Base-by-base conservation (phyloP, 495 filamentous ascomycete species). In the Penicillium alfredii region DNA sequence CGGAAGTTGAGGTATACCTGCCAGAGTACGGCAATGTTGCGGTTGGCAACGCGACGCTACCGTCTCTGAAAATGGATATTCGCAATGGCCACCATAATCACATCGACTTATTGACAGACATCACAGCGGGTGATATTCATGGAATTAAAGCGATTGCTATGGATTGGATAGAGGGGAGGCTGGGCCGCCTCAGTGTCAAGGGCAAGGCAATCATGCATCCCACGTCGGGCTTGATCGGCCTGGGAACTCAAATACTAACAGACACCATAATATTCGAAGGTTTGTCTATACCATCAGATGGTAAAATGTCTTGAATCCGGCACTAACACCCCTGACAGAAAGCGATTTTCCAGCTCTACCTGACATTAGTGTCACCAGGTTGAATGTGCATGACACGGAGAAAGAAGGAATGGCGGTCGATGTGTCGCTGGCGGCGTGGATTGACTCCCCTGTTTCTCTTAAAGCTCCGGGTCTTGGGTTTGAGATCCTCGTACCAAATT, bases 11-110 rank as follows among this genome's bases (percentile, higher is more conserved):
- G 22, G 79, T 96, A 1, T 87, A 81, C 49, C 64, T 95, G 26
- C 90, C 89, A 6, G 84, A 94, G 34, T 94, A 94, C 50, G 77
- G 73, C 4, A 77, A 89, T 54, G 52, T 84, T 4, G 59, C 94
- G 28, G 63, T 95, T 15, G 92, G 88, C 4, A 84, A 74, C 10
- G 92, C 87, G 3, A 64, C 58, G 2, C 48, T 94, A 1, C 92
- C 92, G 1, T 69, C 77, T 3, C 68, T 96, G 35, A 76, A 73
- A 28, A 67, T 94, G 21, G 74, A 77, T 41, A 74, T 96, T 31
- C 73, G 79, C 35, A 84, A 92, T 56, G 82, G 86, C 15, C 74
- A 82, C 47, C 74, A 67, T 16, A 96, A 84, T 13, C 60, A 71
- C 34, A 63, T 96, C 21, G 85, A 95, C 44, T 80, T 96, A 42